Conservation (phyloP, 352 stramenopile species). For the Sclerospora graminicola region DNA sequence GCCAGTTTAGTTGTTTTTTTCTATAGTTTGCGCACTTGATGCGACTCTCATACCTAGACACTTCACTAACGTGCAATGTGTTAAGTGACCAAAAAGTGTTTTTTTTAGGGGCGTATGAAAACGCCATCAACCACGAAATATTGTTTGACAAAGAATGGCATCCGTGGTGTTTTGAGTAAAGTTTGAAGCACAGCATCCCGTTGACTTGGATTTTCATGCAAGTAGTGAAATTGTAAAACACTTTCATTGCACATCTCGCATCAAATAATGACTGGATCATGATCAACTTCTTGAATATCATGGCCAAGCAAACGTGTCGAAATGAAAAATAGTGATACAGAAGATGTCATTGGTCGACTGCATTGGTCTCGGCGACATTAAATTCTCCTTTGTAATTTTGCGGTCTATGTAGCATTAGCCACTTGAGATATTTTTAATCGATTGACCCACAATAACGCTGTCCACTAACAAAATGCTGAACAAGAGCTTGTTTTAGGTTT, state of each 20-base stretch:
- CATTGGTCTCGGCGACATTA: conserved; percentile 71
- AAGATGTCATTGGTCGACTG: conserved; percentile 60
- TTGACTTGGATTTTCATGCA: conserved; percentile 66
- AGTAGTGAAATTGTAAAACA: conserved; percentile 80
- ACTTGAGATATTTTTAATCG: conserved; percentile 89
- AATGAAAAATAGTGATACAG: conserved; percentile 81
- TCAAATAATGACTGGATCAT: conserved; percentile 83
- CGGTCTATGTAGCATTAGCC: conserved; percentile 74
- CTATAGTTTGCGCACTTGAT: too few species aligned
- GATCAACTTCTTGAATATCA: conserved; percentile 76
- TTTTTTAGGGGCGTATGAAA: conserved; percentile 58
- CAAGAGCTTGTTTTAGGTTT: conserved; percentile 60
- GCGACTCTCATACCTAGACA: too few species aligned
- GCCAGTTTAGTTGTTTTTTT: too few species aligned
- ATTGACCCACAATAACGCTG: conserved; percentile 87
- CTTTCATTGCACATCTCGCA: conserved; percentile 82
- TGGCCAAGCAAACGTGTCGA: conserved; percentile 64
- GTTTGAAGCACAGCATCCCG: conserved; percentile 77
- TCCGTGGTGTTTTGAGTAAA: conserved; percentile 69
- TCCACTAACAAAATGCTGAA: conserved; percentile 61
- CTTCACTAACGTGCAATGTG: conserved; percentile 2
- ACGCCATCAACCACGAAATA: conserved; percentile 80
- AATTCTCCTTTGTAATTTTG: conserved; percentile 82
- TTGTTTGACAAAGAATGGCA: conserved; percentile 69
- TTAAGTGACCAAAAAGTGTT: conserved; percentile 29